phyloP scores from a whole-genome alignment of 1,284 basidiomycete genomes.

The Puccinia coronata region DNA sequence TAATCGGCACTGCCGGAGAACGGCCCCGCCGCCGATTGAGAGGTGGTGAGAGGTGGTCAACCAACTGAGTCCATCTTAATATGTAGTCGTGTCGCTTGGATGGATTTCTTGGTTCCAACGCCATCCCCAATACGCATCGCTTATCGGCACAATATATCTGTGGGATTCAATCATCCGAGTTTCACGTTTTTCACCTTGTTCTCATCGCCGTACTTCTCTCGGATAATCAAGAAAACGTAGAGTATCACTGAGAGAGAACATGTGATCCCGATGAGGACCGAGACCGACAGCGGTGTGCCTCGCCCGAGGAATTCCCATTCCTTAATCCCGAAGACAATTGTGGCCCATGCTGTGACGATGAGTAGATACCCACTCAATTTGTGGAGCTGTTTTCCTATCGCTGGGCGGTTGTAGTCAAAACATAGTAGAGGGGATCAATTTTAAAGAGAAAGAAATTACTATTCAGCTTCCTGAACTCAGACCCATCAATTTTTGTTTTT shows the following conservation, averaged over 20 bases:
- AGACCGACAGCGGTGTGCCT: conserved; percentile 34
- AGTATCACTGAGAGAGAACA: not conserved
- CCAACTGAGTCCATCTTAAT: no score
- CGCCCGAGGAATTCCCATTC: conserved; percentile 46
- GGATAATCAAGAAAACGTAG: not conserved
- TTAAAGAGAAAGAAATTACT: not conserved
- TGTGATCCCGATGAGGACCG: conserved; percentile 33
- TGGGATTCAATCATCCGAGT: conserved; percentile 9
- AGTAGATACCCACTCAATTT: conserved; percentile 25
- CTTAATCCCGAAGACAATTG: conserved; percentile 41
- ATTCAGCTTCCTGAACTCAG: not conserved
- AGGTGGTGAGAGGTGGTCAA: no score
- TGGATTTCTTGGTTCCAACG: no score
- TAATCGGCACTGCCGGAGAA: no score
- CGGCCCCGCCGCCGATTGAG: no score
- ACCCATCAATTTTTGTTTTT: no score
- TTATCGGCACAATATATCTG: no score
- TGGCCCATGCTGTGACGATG: conserved; percentile 22
- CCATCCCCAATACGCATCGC: no score
- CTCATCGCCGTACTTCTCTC: not conserved
- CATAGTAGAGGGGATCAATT: not conserved
- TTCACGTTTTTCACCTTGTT: not conserved
- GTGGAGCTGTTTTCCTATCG: conserved; percentile 18
- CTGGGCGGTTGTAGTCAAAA: not conserved
- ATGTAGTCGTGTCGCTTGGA: no score